These are phyloP conservation scores for Vaccinium darrowii DNA, from an alignment of 148 eudicot species.

Conservation along the genomic window DNA sequence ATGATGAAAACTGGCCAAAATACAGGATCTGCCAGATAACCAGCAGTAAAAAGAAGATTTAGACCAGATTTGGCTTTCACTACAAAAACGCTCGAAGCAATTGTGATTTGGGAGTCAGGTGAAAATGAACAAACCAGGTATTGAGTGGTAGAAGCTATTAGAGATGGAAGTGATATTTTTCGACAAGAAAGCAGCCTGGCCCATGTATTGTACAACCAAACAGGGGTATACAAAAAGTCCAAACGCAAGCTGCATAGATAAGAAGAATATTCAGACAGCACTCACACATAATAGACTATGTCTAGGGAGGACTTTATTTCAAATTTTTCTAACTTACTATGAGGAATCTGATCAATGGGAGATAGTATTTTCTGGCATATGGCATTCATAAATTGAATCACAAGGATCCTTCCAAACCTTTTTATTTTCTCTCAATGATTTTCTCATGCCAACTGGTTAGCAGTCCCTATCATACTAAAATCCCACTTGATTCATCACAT, in stretches of 20 bases:
- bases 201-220: conserved; percentile 94
- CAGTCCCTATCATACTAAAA: neutral
- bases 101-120: neutral
- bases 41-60: conserved; percentile 16
- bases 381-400: neutral
- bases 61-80: conserved; percentile 2
- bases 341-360: neutral
- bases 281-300: neutral
- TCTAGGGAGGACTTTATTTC: neutral
- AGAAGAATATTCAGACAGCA: conserved; percentile 18
- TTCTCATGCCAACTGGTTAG: neutral
- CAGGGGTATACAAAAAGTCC: conserved; percentile 74
- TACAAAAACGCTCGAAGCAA: neutral
- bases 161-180: conserved; percentile 49
- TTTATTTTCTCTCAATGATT: neutral
- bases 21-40: conserved; percentile 46
- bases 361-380: neutral
- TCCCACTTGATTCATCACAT: neutral
- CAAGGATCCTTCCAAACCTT: neutral
- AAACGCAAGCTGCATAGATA: conserved; percentile 70
- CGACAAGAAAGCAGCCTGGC: conserved; percentile 92
- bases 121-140: conserved; percentile 65
- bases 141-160: conserved; percentile 69
- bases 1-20: conserved; percentile 91
- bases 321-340: neutral